Conservation (phyloP, 768 basidiomycete species). For the Phylloporus rhodoxanthus region DNA sequence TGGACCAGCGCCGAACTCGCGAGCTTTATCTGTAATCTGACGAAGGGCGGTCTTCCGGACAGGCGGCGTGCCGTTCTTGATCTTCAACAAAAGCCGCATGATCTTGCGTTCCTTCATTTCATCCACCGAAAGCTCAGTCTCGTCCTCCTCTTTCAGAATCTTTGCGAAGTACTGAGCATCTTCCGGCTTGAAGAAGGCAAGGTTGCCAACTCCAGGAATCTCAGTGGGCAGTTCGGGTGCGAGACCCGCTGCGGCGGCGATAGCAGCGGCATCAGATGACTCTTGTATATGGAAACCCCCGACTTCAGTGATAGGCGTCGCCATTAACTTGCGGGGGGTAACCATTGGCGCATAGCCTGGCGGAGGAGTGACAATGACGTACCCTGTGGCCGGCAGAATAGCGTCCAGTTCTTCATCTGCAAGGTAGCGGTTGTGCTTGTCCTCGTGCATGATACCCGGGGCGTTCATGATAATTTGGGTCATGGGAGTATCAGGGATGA, state of each 20-base stretch:
- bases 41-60: slow-evolving; percentile 96
- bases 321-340: slow-evolving; percentile 58
- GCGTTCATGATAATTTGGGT: slow-evolving; percentile 81
- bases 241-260: slow-evolving; percentile 85
- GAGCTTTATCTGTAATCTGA: slow-evolving; percentile 98
- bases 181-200: too few relatives aligned
- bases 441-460: slow-evolving; percentile 64
- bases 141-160: slow-evolving; percentile 92
- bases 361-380: slow-evolving; percentile 88
- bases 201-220: too few relatives aligned
- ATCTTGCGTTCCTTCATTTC: slow-evolving; percentile 99
- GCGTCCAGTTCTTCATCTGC: slow-evolving; percentile 94
- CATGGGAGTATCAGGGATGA: slow-evolving; percentile 62
- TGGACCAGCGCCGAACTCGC: slow-evolving; percentile 96
- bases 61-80: slow-evolving; percentile 98
- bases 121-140: slow-evolving; percentile 85
- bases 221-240: slow-evolving; percentile 90
- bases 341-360: slow-evolving; percentile 84
- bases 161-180: too few relatives aligned
- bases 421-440: slow-evolving; percentile 94
- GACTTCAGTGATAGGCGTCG: slow-evolving; percentile 41
- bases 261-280: slow-evolving; percentile 82
- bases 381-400: slow-evolving; percentile 81
- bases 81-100: slow-evolving; percentile 95
- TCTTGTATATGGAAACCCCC: slow-evolving; percentile 98